Percentiles rank a stretch among this genome's conserved stretches.
These are phyloP conservation scores for Auriscalpium vulgare DNA, from an alignment of 768 basidiomycete species.

Conservation along the genomic window DNA sequence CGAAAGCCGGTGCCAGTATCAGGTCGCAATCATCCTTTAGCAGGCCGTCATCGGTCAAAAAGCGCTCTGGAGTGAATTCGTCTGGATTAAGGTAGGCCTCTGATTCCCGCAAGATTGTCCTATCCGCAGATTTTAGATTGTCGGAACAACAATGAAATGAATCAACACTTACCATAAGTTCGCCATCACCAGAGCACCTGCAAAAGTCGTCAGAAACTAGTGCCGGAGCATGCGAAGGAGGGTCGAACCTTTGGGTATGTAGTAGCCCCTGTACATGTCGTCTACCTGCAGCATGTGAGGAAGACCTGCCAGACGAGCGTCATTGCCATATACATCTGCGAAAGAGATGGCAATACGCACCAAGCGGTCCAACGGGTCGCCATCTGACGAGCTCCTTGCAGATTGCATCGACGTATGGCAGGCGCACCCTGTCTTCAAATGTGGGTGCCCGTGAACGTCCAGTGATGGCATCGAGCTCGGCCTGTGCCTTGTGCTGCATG, in stretches of 20 bases:
- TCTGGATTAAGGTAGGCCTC: too few species aligned
- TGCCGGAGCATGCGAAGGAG: background rate
- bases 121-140: too few species aligned
- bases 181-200: background rate
- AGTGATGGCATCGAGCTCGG: background rate
- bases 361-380: background rate
- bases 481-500: constrained; percentile 1
- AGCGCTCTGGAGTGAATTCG: too few species aligned
- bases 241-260: background rate
- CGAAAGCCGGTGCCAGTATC: too few species aligned
- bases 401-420: constrained; percentile 2
- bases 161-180: background rate
- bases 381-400: constrained; percentile 3
- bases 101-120: too few species aligned
- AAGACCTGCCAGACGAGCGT: background rate
- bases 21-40: too few species aligned
- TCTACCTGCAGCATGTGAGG: background rate
- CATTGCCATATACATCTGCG: background rate
- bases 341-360: background rate
- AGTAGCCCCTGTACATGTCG: background rate
- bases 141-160: too few species aligned
- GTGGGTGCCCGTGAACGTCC: background rate
- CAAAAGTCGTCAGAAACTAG: background rate
- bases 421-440: constrained; percentile 1
- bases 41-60: too few species aligned